A percentile compares a stretch with the other conserved stretches of the same genome.
phyloP scores from a whole-genome alignment of 2,329 filamentous ascomycete species.

The Tolypocladium endophyticum region DNA sequence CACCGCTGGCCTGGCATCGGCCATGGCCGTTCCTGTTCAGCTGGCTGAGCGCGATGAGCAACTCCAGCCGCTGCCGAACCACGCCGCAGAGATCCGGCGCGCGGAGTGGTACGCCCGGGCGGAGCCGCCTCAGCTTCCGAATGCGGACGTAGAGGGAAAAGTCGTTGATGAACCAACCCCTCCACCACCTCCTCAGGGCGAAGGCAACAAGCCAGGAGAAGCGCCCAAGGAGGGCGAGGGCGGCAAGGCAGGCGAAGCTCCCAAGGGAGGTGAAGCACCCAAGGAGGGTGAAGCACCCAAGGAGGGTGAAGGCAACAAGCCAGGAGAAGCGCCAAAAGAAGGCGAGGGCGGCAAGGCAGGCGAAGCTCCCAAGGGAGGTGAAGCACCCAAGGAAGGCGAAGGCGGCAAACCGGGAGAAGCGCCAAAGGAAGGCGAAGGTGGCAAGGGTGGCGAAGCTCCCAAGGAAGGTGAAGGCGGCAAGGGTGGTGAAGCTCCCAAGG shows the following conservation, averaged over 20 bases:
- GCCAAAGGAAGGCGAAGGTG: neutral
- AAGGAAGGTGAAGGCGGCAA: neutral
- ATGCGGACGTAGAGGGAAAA: neutral
- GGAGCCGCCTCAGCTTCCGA: neutral
- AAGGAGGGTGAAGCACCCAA: neutral
- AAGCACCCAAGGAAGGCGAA: neutral
- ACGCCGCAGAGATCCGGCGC: conserved; percentile 1
- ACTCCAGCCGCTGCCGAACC: conserved; percentile 1
- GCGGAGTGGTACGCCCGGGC: neutral
- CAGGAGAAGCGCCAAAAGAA: no score
- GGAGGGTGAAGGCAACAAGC: conserved; percentile 2
- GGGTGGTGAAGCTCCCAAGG: neutral
- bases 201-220: neutral
- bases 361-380: no score
- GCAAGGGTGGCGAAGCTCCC: neutral
- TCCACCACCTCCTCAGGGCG: neutral
- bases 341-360: no score
- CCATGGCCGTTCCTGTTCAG: conserved; percentile 13
- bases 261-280: neutral
- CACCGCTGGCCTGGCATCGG: conserved; percentile 19
- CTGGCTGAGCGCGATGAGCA: conserved; percentile 6
- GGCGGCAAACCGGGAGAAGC: neutral
- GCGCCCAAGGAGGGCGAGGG: neutral
- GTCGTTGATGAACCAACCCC: neutral
- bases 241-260: neutral